A percentile compares a stretch with the other conserved stretches of the same genome.
Evolutionary conservation across 2,329 filamentous ascomycete species (phyloP).

Genomic region (Paecilomyces dactylethromorphus): DNA sequence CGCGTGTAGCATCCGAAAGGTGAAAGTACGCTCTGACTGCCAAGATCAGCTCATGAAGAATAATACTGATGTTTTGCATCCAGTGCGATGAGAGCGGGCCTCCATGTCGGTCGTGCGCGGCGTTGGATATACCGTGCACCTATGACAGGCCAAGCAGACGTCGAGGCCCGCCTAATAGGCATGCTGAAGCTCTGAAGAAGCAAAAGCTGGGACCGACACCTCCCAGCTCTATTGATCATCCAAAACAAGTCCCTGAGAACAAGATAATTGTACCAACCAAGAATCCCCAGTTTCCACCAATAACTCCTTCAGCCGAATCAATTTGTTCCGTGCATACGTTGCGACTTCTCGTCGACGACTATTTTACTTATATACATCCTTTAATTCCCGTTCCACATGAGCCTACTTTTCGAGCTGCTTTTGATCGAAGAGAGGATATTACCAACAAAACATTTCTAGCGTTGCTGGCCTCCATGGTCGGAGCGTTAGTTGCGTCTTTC

Average conservation of each 20-base stretch:
- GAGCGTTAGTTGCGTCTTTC: constrained; percentile 37
- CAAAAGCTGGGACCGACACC: constrained; percentile 41
- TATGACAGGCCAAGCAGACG: constrained; percentile 58
- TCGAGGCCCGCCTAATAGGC: constrained; percentile 59
- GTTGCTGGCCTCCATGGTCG: constrained; percentile 40
- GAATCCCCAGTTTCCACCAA: constrained; percentile 23
- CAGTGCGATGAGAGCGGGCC: constrained; percentile 62
- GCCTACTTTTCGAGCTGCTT: constrained; percentile 38
- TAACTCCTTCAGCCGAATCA: constrained; percentile 43
- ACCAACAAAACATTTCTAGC: constrained; percentile 37
- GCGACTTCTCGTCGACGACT: constrained; percentile 38
- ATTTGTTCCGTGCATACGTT: constrained; percentile 38
- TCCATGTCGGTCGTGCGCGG: constrained; percentile 59
- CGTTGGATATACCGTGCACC: constrained; percentile 61
- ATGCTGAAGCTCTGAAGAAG: constrained; percentile 61
- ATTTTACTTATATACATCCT: constrained; percentile 43
- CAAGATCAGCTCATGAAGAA: not conserved
- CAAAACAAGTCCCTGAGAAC: constrained; percentile 31
- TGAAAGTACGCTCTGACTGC: constrained; percentile 36
- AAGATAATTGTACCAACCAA: constrained; percentile 7
- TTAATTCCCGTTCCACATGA: constrained; percentile 42
- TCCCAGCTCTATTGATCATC: constrained; percentile 31
- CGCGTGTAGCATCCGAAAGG: constrained; percentile 48
- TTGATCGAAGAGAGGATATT: constrained; percentile 36
- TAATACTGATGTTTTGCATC: constrained; percentile 1